Percentiles rank a stretch among this genome's conserved stretches.
Evolutionary conservation across 805 yeast genomes (phyloP).

Genomic region (Zygotorulaspora sp.): DNA sequence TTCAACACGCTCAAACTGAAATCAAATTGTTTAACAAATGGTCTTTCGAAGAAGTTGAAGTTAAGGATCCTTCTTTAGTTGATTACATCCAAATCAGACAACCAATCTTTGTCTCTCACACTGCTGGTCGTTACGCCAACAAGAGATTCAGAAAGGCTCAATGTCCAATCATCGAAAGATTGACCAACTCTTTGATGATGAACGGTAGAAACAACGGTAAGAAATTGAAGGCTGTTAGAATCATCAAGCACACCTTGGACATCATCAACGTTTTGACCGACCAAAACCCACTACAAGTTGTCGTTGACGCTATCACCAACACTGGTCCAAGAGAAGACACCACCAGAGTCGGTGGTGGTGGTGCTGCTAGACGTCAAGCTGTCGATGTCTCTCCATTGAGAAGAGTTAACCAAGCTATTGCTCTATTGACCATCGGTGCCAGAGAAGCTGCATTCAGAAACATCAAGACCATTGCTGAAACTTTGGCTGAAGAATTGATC

Average conservation of each 20-base stretch:
- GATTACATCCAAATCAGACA: conserved; percentile 97
- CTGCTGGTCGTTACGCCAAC: conserved; percentile 99
- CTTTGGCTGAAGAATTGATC: conserved; percentile 99
- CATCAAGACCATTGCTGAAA: conserved; percentile 99
- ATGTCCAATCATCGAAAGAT: conserved; percentile 98
- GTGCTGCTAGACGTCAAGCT: conserved; percentile 99
- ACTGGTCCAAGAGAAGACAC: conserved; percentile 99
- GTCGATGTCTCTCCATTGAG: conserved; percentile 99
- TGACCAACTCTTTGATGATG: conserved; percentile 99
- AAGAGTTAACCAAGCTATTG: conserved; percentile 99
- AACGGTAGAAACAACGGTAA: conserved; percentile 99
- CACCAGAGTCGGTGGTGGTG: conserved; percentile 99
- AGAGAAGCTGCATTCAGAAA: conserved; percentile 99
- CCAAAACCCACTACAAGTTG: conserved; percentile 98
- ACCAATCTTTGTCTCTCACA: conserved; percentile 97
- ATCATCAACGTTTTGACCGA: conserved; percentile 96
- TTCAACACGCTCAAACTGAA: conserved; percentile 92
- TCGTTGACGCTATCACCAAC: conserved; percentile 99
- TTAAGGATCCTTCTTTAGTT: conserved; percentile 95
- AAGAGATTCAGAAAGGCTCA: conserved; percentile 99
- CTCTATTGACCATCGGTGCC: conserved; percentile 97
- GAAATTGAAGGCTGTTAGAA: conserved; percentile 99
- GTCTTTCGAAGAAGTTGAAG: conserved; percentile 97
- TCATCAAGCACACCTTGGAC: conserved; percentile 98
- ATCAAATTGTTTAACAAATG: conserved; percentile 99